Percentiles rank a stretch among this genome's conserved stretches.
phyloP scores from a whole-genome alignment of 208 protist genomes.

The Wallacemonas sp. region DNA sequence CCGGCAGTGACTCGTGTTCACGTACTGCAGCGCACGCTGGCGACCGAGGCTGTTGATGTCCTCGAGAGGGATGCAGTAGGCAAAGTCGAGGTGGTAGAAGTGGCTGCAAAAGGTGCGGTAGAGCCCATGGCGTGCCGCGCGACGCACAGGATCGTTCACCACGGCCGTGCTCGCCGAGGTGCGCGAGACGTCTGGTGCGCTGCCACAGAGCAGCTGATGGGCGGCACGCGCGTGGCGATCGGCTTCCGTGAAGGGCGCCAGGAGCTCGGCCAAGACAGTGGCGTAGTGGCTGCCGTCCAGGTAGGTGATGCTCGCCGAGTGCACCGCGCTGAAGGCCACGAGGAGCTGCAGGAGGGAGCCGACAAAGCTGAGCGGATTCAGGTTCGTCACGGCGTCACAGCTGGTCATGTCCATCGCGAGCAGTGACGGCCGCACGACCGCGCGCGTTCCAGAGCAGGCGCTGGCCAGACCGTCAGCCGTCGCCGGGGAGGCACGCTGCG shows the following conservation, averaged over 20 bases:
- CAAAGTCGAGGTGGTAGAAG: slow-evolving; percentile 64
- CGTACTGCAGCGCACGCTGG: slow-evolving; percentile 44
- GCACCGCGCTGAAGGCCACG: slow-evolving; percentile 42
- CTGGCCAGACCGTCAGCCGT: background rate
- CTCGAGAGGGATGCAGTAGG: slow-evolving; percentile 44
- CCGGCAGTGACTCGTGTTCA: slow-evolving; percentile 58
- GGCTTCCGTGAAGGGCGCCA: slow-evolving; percentile 8
- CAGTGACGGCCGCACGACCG: slow-evolving; percentile 21
- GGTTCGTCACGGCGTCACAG: slow-evolving; percentile 29
- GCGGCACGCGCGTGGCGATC: background rate
- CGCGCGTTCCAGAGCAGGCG: background rate
- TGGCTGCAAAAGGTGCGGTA: slow-evolving; percentile 30
- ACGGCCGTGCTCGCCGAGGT: background rate
- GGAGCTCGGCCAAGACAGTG: slow-evolving; percentile 16
- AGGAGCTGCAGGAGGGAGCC: slow-evolving; percentile 51
- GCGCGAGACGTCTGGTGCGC: background rate
- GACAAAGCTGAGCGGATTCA: slow-evolving; percentile 44
- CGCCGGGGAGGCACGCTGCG: slow-evolving; percentile 18
- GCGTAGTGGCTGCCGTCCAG: slow-evolving; percentile 42
- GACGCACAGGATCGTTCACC: background rate
- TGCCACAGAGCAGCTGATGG: background rate
- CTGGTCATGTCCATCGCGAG: slow-evolving; percentile 52
- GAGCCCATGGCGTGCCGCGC: slow-evolving; percentile 6
- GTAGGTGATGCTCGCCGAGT: slow-evolving; percentile 27
- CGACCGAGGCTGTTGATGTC: slow-evolving; percentile 30